Base-by-base conservation (phyloP, 148 eudicot genomes). In the Amaranthus cruentus region DNA sequence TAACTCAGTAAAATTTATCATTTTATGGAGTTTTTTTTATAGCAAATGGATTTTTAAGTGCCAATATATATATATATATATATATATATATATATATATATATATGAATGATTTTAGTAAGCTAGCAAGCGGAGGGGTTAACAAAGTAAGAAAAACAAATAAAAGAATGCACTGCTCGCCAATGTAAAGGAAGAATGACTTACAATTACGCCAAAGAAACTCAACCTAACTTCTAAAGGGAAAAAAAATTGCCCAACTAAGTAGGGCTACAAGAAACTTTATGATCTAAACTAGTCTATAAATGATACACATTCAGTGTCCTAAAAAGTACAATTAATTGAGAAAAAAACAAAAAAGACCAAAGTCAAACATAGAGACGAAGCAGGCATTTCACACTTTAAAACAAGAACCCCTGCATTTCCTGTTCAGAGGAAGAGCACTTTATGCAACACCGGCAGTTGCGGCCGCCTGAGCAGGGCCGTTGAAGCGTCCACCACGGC, bases 141-240 rank as follows among this genome's bases (percentile, higher is more conserved):
- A 3, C 14, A 54, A 8, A 51, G 69, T 62, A 77, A 72, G 73
- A 72, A 60, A 58, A 68, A 87, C 72, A 78, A 89, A 86, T 87
- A 63, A 90, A 89, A 84, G 87, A 91, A 91, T 91, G 91, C 85
- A 83, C 84, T 85, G 87, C 86, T 81, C 85, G 59, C 78, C 81
- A 73, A 79, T 67, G 67, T 77, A 76, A 79, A 68, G 72, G 78
- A 60, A 67, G 21, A 9, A n/a, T 65, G 38, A 79, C 48, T 79
- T 68, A 80, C 84, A 84, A 76, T 69, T 73, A 62, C 76, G 77
- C 72, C 68, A 79, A 82, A 70, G 43, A 71, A 75, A 66, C 81
- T 74, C 72, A 75, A 63, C 76, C 84, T 73, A 69, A 61, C 21
- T 58, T 72, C 75, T 74, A 57, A 73, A 71, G 47, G 14, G 11